Conservation (phyloP, 2,329 filamentous ascomycete species). For the Clarireedia paspali region DNA sequence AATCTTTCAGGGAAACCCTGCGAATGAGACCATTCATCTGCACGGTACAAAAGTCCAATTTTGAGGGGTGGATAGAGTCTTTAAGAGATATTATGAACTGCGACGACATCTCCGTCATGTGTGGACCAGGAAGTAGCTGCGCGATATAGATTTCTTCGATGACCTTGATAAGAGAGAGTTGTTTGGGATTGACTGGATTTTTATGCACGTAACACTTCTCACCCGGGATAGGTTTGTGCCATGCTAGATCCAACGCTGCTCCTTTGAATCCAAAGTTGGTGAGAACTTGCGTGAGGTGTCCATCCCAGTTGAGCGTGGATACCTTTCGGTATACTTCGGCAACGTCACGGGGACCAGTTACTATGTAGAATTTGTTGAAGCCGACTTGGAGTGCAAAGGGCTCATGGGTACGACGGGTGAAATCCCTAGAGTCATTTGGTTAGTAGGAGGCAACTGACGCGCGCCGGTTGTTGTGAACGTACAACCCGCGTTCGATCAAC, state of each 20-base stretch:
- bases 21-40: neutral
- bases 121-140: neutral
- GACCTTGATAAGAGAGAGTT: neutral
- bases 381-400: neutral
- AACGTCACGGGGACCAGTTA: neutral
- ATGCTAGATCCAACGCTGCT: neutral
- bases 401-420: neutral
- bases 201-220: slow-evolving; percentile 4
- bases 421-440: neutral
- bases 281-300: slow-evolving; percentile 1
- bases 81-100: neutral
- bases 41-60: slow-evolving; percentile 1
- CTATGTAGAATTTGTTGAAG: slow-evolving; percentile 1
- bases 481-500: neutral
- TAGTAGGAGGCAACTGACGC: neutral
- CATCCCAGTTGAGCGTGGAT: neutral
- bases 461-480: neutral
- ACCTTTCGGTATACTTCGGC: slow-evolving; percentile 2
- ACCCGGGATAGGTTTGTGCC: neutral
- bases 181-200: slow-evolving; percentile 2
- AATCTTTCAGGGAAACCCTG: neutral
- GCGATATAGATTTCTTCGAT: slow-evolving; percentile 3
- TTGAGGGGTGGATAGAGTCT: neutral
- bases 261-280: neutral
- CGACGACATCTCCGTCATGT: slow-evolving; percentile 2